Evolutionary conservation across 495 filamentous ascomycete species (phyloP), one percentile per base, ranked within the genome.

Genomic region (Aspergillus ellipticus): DNA sequence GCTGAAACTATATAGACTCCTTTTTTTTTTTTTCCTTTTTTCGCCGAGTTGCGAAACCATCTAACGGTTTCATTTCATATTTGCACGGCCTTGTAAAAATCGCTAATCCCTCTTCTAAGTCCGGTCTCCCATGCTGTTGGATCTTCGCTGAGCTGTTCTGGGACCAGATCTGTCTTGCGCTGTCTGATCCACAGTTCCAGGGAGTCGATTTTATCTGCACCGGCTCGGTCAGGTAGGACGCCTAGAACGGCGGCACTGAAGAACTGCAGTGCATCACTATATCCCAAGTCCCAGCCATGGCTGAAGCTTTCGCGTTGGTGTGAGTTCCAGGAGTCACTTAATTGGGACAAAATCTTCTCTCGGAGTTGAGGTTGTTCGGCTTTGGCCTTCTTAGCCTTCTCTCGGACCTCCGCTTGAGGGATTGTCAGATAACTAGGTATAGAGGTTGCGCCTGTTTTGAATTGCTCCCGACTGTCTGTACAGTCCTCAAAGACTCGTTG

Each of bases 41-140:
- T 48, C 22, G 24, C 22, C 7, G 22, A 7, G 2, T 29, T 8
- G 22, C 15, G 22, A 13, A 20, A 17, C 6, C 8, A 6, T 24
- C 20, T 10, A 43, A 28, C 6, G n/a, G 11, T 4, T n/a, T n/a
- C n/a, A n/a, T 0, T 26, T 56, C 42, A 60, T 28, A 73, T 51
- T 6, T 62, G 69, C 37, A 68, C 68, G 16, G 55, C 33, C 19
- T 55, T 53, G 24, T 75, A 64, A 57, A 82, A 79, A 28, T 74
- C 72, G 13, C 29, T 51, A 21, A 79, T 61, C 0, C 78, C 82
- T 57, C 67, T 59, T 45, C 79, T 56, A 17, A 83, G 63, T 2
- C 79, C 80, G 56, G 75, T 75, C 62, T 83, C 82, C 67, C 70
- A 83, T 54, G 81, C 74, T 76, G 69, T 62, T 55, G 70, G 77